phyloP scores from a whole-genome alignment of 1,284 basidiomycete species.

The Entoloma clypeatum region DNA sequence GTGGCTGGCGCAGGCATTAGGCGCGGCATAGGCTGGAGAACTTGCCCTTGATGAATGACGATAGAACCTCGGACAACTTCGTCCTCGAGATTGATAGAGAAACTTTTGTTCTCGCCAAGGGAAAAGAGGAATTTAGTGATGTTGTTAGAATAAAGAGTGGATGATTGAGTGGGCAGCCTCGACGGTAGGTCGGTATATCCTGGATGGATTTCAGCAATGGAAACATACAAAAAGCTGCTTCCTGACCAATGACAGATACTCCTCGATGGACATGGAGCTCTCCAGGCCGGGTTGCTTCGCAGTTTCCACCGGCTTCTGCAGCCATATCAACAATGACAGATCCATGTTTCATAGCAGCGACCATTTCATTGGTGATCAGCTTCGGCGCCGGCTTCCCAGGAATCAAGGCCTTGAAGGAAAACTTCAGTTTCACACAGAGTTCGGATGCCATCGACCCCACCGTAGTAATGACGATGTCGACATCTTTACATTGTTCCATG shows the following conservation, averaged over 20 bases:
- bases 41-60: slow-evolving; percentile 64
- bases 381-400: slow-evolving; percentile 83
- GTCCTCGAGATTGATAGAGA: slow-evolving; percentile 68
- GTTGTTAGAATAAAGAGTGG: slow-evolving; percentile 85
- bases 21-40: slow-evolving; percentile 65
- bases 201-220: slow-evolving; percentile 25
- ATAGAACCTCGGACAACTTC: slow-evolving; percentile 82
- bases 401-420: slow-evolving; percentile 57
- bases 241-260: slow-evolving; percentile 72
- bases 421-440: slow-evolving; percentile 3
- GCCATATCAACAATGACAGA: slow-evolving; percentile 84
- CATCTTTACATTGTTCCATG: slow-evolving; percentile 80
- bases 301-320: slow-evolving; percentile 82
- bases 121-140: slow-evolving; percentile 85
- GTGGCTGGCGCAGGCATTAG: slow-evolving; percentile 55
- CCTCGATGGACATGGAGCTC: slow-evolving; percentile 64
- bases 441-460: slow-evolving; percentile 31
- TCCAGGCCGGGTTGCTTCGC: slow-evolving; percentile 75
- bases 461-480: slow-evolving; percentile 84
- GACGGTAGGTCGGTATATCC: slow-evolving; percentile 82
- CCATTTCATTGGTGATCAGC: slow-evolving; percentile 78
- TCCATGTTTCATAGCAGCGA: slow-evolving; percentile 83
- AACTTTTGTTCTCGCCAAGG: slow-evolving; percentile 62
- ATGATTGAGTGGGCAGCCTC: slow-evolving; percentile 80
- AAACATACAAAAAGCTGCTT: neutral